Evolutionary conservation across 768 basidiomycete genomes (phyloP).

Genomic region (Rhodocollybia butyracea): DNA sequence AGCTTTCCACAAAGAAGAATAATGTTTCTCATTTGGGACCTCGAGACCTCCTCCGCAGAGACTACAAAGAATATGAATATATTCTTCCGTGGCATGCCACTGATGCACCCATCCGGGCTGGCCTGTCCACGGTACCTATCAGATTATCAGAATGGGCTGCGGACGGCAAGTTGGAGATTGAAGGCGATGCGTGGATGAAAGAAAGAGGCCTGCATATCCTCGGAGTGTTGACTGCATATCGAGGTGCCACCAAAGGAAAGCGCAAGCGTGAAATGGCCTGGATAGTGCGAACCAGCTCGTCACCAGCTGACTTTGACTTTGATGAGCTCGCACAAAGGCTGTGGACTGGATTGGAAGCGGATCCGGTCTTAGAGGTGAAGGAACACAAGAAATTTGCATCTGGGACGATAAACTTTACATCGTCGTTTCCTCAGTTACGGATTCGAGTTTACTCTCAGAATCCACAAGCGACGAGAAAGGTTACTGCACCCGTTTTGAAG

Average conservation of each 20-base stretch:
- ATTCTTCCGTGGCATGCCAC: slow-evolving; percentile 35
- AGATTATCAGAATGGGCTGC: slow-evolving; percentile 55
- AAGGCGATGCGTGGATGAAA: slow-evolving; percentile 55
- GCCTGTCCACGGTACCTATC: slow-evolving; percentile 81
- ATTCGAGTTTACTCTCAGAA: slow-evolving; percentile 66
- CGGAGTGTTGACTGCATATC: slow-evolving; percentile 79
- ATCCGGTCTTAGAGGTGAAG: slow-evolving; percentile 47
- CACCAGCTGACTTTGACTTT: slow-evolving; percentile 22
- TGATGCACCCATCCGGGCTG: slow-evolving; percentile 50
- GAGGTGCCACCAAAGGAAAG: slow-evolving; percentile 33
- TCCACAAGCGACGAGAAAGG: slow-evolving; percentile 58
- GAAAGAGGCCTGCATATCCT: slow-evolving; percentile 63
- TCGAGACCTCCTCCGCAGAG: slow-evolving; percentile 83
- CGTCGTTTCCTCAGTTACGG: slow-evolving; percentile 24
- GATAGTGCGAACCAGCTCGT: slow-evolving; percentile 46
- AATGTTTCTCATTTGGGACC: slow-evolving; percentile 66
- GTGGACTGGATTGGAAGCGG: slow-evolving; percentile 58
- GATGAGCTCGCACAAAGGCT: slow-evolving; percentile 44
- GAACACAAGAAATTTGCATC: slow-evolving; percentile 42
- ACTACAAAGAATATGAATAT: slow-evolving; percentile 86
- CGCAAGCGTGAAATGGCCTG: slow-evolving; percentile 46
- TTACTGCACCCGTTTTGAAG: slow-evolving; percentile 64
- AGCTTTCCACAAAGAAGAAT: slow-evolving; percentile 56
- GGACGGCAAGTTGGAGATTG: slow-evolving; percentile 38
- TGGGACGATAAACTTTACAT: slow-evolving; percentile 27